Evolutionary conservation across 176 grass and related monocot species (phyloP).

Genomic region (Pontederia crassipes): DNA sequence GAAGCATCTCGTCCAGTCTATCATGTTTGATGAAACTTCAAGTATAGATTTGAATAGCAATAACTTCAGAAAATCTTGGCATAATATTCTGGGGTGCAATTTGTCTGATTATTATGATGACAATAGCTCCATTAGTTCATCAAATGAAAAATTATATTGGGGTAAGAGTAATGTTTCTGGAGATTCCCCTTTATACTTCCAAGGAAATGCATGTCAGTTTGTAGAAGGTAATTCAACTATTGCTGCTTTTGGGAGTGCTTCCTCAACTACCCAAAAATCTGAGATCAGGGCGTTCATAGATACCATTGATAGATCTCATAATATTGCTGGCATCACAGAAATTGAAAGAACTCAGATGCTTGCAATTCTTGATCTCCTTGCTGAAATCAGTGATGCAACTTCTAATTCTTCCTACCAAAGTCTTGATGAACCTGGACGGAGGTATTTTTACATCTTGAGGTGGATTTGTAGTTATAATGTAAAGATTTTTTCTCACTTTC

Average conservation of each 20-base stretch:
- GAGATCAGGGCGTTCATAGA: constrained; percentile 38
- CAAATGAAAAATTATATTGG: constrained; percentile 61
- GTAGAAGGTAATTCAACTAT: constrained; percentile 24
- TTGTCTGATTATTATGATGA: constrained; percentile 50
- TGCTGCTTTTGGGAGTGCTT: constrained; percentile 13
- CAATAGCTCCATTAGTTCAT: constrained; percentile 25
- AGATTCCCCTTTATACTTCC: constrained; percentile 34
- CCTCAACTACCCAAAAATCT: constrained; percentile 28
- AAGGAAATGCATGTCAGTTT: constrained; percentile 35
- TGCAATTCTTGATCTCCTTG: constrained; percentile 73
- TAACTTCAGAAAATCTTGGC: constrained; percentile 25
- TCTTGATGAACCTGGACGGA: constrained; percentile 79
- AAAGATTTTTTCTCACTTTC: neutral
- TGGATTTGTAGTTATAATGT: neutral
- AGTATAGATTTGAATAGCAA: constrained; percentile 21
- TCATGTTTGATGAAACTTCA: constrained; percentile 32
- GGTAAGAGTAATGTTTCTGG: constrained; percentile 42
- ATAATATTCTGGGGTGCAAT: constrained; percentile 42
- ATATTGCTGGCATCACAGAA: constrained; percentile 32
- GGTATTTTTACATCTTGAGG: constrained; percentile 29
- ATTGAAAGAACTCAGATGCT: constrained; percentile 62
- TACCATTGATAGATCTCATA: constrained; percentile 37
- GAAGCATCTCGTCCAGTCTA: constrained; percentile 56
- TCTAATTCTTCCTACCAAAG: constrained; percentile 66
- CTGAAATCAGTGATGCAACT: constrained; percentile 62